These are phyloP conservation scores for Yamadazyma sp. DNA, from an alignment of 805 yeast species.

Conservation along the genomic window DNA sequence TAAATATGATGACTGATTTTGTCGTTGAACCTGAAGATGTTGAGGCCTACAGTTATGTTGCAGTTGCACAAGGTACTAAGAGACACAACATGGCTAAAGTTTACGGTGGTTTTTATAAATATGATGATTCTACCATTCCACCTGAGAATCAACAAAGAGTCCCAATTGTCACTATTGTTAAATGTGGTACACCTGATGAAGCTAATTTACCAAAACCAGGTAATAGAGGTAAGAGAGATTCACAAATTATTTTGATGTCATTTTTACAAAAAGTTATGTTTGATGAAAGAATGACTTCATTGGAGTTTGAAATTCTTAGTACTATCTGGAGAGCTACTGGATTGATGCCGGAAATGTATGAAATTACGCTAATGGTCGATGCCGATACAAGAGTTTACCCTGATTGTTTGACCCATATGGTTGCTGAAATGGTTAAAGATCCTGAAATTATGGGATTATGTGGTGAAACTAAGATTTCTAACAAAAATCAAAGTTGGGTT, in stretches of 20 bases:
- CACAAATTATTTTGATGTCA: slow-evolving; percentile 87
- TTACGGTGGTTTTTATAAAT: slow-evolving; percentile 90
- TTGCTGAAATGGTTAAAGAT: slow-evolving; percentile 83
- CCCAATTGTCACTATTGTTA: slow-evolving; percentile 75
- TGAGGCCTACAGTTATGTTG: slow-evolving; percentile 81
- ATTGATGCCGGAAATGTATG: slow-evolving; percentile 78
- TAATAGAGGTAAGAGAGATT: slow-evolving; percentile 94
- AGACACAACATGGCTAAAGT: slow-evolving; percentile 98
- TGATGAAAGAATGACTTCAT: slow-evolving; percentile 91
- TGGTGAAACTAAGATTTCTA: slow-evolving; percentile 91
- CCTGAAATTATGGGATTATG: slow-evolving; percentile 89
- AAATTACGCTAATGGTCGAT: slow-evolving; percentile 85
- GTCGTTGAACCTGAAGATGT: slow-evolving; percentile 72
- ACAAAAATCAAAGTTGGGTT: slow-evolving; percentile 81
- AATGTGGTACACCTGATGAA: slow-evolving; percentile 86
- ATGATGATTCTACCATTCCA: slow-evolving; percentile 72
- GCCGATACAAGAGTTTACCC: slow-evolving; percentile 90
- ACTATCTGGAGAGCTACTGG: slow-evolving; percentile 84
- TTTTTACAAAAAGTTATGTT: slow-evolving; percentile 83
- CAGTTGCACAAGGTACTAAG: slow-evolving; percentile 91
- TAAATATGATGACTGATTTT: slow-evolving; percentile 78
- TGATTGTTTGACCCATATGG: slow-evolving; percentile 86
- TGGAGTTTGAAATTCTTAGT: slow-evolving; percentile 74
- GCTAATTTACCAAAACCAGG: slow-evolving; percentile 70
- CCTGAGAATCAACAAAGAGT: slow-evolving; percentile 80